A percentile compares a stretch with the other conserved stretches of the same genome.
Evolutionary conservation across 2,329 filamentous ascomycete species (phyloP).

Genomic region (Verticillium nonalfalfae): DNA sequence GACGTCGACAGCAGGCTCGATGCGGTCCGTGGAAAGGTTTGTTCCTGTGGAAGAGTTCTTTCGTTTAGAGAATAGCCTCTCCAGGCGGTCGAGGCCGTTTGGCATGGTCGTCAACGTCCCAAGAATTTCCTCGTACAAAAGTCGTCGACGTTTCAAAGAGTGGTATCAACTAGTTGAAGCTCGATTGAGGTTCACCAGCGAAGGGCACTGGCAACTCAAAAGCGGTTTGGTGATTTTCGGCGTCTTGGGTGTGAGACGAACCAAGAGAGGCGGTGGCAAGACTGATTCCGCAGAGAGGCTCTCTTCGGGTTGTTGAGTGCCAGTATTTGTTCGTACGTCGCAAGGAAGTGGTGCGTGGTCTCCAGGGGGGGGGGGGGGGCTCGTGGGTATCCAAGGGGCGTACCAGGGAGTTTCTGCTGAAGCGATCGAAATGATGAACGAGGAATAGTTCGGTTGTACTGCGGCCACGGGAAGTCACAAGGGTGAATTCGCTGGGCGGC

Average conservation of each 20-base stretch:
- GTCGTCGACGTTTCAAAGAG: background rate
- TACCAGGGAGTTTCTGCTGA: background rate
- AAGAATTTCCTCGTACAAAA: background rate
- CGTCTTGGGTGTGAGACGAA: background rate
- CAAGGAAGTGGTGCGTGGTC: background rate
- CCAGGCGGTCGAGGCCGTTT: constrained; percentile 23
- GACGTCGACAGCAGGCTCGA: constrained; percentile 16
- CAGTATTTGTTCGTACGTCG: background rate
- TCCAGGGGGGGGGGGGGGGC: background rate
- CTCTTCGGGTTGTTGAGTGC: background rate
- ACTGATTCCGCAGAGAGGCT: background rate
- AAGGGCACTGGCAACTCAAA: no score
- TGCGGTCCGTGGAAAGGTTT: constrained; percentile 14
- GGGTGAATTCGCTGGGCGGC: background rate
- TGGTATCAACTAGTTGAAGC: background rate
- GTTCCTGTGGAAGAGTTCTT: constrained; percentile 12
- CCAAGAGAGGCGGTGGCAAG: background rate
- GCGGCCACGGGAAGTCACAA: background rate
- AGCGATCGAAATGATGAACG: background rate
- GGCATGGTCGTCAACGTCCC: constrained; percentile 4
- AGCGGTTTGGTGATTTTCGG: background rate
- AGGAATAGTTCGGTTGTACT: background rate
- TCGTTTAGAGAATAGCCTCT: constrained; percentile 45
- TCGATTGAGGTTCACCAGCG: background rate
- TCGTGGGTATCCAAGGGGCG: background rate